A percentile compares a stretch with the other conserved stretches of the same genome.
These are phyloP conservation scores for Balakata baccata DNA, from an alignment of 345 rosid species.

Conservation along the genomic window DNA sequence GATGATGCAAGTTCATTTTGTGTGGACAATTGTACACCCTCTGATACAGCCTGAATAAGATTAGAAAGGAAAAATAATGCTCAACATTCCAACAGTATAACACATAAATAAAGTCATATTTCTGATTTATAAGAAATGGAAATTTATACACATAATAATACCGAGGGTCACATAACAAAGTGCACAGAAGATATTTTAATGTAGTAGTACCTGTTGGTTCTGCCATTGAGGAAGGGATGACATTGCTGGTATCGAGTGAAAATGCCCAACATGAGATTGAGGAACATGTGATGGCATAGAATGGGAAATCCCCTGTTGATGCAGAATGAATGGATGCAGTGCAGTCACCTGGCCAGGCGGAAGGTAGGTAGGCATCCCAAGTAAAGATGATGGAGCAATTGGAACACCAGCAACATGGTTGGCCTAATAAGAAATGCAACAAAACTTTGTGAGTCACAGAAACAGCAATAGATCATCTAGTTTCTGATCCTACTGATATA, in stretches of 20 bases:
- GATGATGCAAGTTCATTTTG: slow-evolving; percentile 52
- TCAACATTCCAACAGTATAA: background rate
- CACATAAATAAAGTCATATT: background rate
- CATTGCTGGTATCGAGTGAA: slow-evolving; percentile 44
- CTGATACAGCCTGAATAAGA: slow-evolving; percentile 48
- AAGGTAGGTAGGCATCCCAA: slow-evolving; percentile 62
- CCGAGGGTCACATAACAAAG: background rate
- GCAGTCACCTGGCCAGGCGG: slow-evolving; percentile 77
- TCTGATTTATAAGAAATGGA: background rate
- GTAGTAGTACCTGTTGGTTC: slow-evolving; percentile 58
- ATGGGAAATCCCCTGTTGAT: slow-evolving; percentile 68
- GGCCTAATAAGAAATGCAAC: slow-evolving; percentile 26
- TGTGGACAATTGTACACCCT: slow-evolving; percentile 42
- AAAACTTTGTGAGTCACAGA: background rate
- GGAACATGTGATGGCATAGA: slow-evolving; percentile 57
- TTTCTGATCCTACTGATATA: background rate
- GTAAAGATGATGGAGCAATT: slow-evolving; percentile 52
- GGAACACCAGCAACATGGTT: slow-evolving; percentile 52
- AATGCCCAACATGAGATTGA: slow-evolving; percentile 59
- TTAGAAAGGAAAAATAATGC: background rate
- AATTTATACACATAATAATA: background rate
- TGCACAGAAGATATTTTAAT: slow-evolving; percentile 3
- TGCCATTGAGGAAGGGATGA: slow-evolving; percentile 62
- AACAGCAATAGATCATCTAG: background rate
- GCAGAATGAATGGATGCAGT: slow-evolving; percentile 71